phyloP scores from a whole-genome alignment of 805 yeast genomes.

The Nakazawaea siamensis region DNA sequence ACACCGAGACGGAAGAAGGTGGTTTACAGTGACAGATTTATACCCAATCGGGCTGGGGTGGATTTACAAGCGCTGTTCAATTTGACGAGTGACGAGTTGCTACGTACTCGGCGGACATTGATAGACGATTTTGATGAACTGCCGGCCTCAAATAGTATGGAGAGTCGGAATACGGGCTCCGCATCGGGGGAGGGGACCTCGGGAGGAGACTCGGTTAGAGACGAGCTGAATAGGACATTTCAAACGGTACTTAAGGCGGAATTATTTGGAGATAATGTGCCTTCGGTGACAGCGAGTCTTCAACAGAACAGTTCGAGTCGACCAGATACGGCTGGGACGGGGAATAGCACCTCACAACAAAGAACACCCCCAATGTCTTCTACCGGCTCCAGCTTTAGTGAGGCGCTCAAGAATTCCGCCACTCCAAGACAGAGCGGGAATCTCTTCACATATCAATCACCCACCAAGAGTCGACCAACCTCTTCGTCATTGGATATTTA shows the following conservation, averaged over 20 bases:
- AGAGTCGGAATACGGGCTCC: not conserved
- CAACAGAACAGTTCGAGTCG: slow-evolving; percentile 9
- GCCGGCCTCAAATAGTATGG: slow-evolving; percentile 7
- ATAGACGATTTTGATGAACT: slow-evolving; percentile 13
- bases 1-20: slow-evolving; percentile 44
- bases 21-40: slow-evolving; percentile 74
- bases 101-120: slow-evolving; percentile 15
- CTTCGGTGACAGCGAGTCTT: slow-evolving; percentile 31
- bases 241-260: slow-evolving; percentile 83
- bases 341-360: slow-evolving; percentile 12
- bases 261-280: slow-evolving; percentile 81
- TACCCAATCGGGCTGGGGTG: slow-evolving; percentile 81
- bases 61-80: slow-evolving; percentile 83
- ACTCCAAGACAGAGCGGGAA: slow-evolving; percentile 41
- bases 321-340: slow-evolving; percentile 13
- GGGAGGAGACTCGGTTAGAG: slow-evolving; percentile 60
- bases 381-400: slow-evolving; percentile 8
- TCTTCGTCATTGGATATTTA: slow-evolving; percentile 54
- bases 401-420: slow-evolving; percentile 10
- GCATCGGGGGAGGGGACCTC: not conserved
- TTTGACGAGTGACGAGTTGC: slow-evolving; percentile 35
- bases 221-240: slow-evolving; percentile 80
- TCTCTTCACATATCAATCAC: slow-evolving; percentile 68
- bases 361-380: slow-evolving; percentile 21
- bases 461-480: slow-evolving; percentile 52